Base-by-base conservation (phyloP, 306 rosid species). In the Argentina anserina region DNA sequence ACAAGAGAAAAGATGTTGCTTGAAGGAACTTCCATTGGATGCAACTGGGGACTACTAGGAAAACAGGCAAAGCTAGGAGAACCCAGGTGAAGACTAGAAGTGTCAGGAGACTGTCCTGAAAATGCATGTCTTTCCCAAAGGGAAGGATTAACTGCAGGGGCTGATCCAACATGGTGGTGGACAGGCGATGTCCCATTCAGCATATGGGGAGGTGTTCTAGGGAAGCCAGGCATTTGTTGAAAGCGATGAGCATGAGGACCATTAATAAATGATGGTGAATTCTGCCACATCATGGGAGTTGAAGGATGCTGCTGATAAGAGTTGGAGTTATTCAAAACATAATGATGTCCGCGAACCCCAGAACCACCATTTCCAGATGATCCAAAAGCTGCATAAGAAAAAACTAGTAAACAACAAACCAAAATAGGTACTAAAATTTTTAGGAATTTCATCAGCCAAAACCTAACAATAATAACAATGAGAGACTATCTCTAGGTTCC, bases 151-250 rank as follows among this genome's bases (percentile, higher is more conserved):
- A 88, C 83, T 63, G 84, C 87, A 1, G 97, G 97, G 46, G 97
- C 97, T 53, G 94, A 90, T 71, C 97, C 97, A 72, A 88, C 91
- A 65, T 85, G 97, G 60, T 82, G 92, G 33, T 81, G 85, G 36
- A 86, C 50, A 71, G 86, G 84, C 43, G 94, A 81, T 65, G 87
- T 76, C 33, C 75, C 67, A 47, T 77, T 84, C 75, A 88, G 83
- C 75, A 87, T 78, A 73, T 85, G 90, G 72, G 90, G 83, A 13
- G 86, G 72, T 69, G 89, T 53, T 75, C 88, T 69, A 73, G 90
- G 85, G 86, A 88, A 86, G 78, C 86, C 80, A 37, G 91, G 82
- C 67, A 85, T 78, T 68, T 85, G 92, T 36, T 88, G 82, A 79
- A 85, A 84, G 65, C 79, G 67, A 49, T 87, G 92, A 67, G 84